These are phyloP conservation scores for Paramecium tetraurelia DNA, from an alignment of 73 alveolate species.

Conservation along the genomic window DNA sequence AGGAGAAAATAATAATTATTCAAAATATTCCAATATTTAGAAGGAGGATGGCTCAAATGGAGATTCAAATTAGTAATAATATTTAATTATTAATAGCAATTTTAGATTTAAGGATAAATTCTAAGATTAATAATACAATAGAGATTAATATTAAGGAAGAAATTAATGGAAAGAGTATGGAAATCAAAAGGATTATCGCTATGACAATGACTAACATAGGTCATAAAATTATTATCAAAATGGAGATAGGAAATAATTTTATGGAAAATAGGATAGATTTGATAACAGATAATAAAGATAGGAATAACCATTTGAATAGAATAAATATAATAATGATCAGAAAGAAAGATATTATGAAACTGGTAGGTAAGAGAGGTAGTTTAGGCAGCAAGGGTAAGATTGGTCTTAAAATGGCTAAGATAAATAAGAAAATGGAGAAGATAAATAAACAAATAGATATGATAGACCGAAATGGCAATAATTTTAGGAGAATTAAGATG, in stretches of 20 bases:
- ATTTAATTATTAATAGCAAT: not conserved
- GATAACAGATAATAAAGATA: not conserved
- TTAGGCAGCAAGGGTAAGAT: not conserved
- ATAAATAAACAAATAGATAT: not conserved
- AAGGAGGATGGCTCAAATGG: not conserved
- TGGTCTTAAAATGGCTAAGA: not conserved
- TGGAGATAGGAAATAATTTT: not conserved
- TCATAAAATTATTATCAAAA: not conserved
- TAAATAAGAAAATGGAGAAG: not conserved
- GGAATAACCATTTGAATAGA: not conserved
- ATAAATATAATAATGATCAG: not conserved
- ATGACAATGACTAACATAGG: not conserved
- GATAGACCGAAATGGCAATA: not conserved
- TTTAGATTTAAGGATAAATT: not conserved
- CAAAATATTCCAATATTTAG: not conserved
- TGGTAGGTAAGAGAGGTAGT: not conserved
- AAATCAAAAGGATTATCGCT: not conserved
- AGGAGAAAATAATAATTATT: not conserved
- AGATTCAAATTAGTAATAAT: not conserved
- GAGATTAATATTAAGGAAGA: not conserved
- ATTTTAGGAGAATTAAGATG: not conserved
- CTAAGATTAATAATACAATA: not conserved
- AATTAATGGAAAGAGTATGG: not conserved
- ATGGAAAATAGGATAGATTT: not conserved
- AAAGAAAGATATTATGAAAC: not conserved